Percentiles rank a stretch among this genome's conserved stretches.
These are phyloP conservation scores for Pythium aquatile DNA, from an alignment of 352 stramenopile genomes.

Conservation along the genomic window DNA sequence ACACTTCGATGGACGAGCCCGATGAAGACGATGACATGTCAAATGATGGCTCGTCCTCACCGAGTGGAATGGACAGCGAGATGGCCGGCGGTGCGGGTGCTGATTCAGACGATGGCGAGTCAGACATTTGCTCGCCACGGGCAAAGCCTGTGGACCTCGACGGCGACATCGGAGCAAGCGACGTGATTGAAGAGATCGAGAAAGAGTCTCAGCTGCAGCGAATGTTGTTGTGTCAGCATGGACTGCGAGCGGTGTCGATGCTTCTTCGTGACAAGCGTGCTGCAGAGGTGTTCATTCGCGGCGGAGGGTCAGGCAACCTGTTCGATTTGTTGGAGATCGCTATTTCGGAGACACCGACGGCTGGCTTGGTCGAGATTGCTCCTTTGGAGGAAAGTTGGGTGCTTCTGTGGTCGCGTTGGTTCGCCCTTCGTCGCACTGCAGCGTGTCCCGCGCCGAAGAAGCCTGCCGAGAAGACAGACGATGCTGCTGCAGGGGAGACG, in stretches of 20 bases:
- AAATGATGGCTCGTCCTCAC: constrained; percentile 74
- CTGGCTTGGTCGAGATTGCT: constrained; percentile 64
- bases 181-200: constrained; percentile 67
- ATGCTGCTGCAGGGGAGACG: constrained; percentile 28
- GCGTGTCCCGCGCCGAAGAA: constrained; percentile 37
- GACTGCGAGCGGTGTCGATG: constrained; percentile 61
- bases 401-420: constrained; percentile 78
- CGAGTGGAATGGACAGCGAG: constrained; percentile 73
- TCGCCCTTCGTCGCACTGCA: constrained; percentile 48
- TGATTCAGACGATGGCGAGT: constrained; percentile 62
- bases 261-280: constrained; percentile 71
- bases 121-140: constrained; percentile 29
- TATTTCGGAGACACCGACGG: constrained; percentile 70
- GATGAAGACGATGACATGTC: constrained; percentile 87
- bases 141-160: constrained; percentile 7
- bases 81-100: constrained; percentile 45
- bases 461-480: constrained; percentile 32
- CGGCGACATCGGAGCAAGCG: constrained; percentile 37
- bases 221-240: constrained; percentile 81
- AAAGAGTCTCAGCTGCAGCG: constrained; percentile 72
- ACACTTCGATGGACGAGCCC: constrained; percentile 50
- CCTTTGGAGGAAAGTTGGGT: constrained; percentile 81
- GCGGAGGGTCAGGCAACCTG: constrained; percentile 46
- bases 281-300: constrained; percentile 63
- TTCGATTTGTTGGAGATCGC: constrained; percentile 68